A percentile compares a stretch with the other conserved stretches of the same genome.
Conservation (phyloP, 768 basidiomycete species). For the Chiua virens region DNA sequence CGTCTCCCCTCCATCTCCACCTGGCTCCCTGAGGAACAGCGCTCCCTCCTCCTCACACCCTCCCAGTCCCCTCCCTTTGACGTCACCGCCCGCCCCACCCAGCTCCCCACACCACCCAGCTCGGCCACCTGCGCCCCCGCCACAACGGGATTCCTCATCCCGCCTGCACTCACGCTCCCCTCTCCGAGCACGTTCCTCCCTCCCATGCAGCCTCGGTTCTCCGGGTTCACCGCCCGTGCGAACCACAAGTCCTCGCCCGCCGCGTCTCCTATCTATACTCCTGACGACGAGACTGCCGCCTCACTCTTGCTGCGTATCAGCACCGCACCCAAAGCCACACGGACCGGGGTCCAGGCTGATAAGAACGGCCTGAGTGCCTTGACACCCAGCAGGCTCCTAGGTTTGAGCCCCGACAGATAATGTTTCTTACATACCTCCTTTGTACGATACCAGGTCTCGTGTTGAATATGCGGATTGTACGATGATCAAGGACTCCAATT, state of each 20-base stretch:
- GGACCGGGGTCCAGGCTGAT: background rate
- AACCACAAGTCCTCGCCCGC: constrained; percentile 21
- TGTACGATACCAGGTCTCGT: background rate
- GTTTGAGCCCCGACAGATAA: constrained; percentile 18
- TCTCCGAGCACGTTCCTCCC: constrained; percentile 28
- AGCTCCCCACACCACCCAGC: constrained; percentile 57
- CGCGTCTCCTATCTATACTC: constrained; percentile 31
- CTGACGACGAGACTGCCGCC: constrained; percentile 71
- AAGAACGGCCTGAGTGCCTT: constrained; percentile 11
- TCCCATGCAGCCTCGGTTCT: constrained; percentile 22
- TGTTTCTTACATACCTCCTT: background rate
- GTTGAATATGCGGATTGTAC: background rate
- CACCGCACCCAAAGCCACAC: constrained; percentile 15
- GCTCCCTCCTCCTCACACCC: constrained; percentile 34
- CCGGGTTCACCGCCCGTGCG: constrained; percentile 19
- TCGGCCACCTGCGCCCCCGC: constrained; percentile 52
- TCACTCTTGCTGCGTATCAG: constrained; percentile 66
- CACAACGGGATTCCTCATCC: constrained; percentile 30
- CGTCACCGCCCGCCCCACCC: constrained; percentile 18
- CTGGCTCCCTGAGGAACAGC: constrained; percentile 49
- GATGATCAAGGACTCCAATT: background rate
- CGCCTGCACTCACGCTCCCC: constrained; percentile 43
- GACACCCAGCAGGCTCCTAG: constrained; percentile 28
- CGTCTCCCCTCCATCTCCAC: constrained; percentile 69
- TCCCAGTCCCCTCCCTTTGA: constrained; percentile 36